These are phyloP conservation scores for Cryptococcus sp. DNA, from an alignment of 1,284 basidiomycete species.

Conservation along the genomic window DNA sequence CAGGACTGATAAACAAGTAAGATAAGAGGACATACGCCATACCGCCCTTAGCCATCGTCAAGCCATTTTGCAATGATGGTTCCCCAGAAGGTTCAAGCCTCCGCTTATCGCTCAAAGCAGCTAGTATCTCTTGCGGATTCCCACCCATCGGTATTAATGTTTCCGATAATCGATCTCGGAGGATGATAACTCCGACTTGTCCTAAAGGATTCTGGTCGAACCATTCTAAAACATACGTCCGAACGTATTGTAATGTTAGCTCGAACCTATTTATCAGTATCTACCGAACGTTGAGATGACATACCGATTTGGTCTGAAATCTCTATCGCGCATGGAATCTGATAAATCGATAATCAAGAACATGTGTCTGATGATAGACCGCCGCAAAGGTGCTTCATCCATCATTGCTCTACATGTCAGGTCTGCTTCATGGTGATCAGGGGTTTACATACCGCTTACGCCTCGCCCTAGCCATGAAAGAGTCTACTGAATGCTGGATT, in stretches of 20 bases:
- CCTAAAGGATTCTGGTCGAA: conserved; percentile 99
- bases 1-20: not conserved
- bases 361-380: conserved; percentile 94
- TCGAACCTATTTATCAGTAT: conserved; percentile 57
- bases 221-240: conserved; percentile 91
- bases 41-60: conserved; percentile 87
- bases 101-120: conserved; percentile 76
- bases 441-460: conserved; percentile 64
- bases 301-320: conserved; percentile 82
- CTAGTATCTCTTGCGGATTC: conserved; percentile 89
- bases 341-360: conserved; percentile 87
- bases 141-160: conserved; percentile 84
- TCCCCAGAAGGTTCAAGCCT: conserved; percentile 87
- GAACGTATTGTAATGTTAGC: conserved; percentile 78
- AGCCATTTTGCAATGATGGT: conserved; percentile 91
- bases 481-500: conserved; percentile 81
- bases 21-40: conserved; percentile 62
- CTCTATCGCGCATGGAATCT: conserved; percentile 86
- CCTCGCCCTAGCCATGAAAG: conserved; percentile 76
- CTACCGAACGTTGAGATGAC: not conserved
- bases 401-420: conserved; percentile 52
- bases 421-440: not conserved
- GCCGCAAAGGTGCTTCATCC: conserved; percentile 76
- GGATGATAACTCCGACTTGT: conserved; percentile 89
- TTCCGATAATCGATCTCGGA: conserved; percentile 83